Percentiles rank a stretch among this genome's conserved stretches.
phyloP scores from a whole-genome alignment of 257 asterid genomes.

The Marsdenia floribunda region DNA sequence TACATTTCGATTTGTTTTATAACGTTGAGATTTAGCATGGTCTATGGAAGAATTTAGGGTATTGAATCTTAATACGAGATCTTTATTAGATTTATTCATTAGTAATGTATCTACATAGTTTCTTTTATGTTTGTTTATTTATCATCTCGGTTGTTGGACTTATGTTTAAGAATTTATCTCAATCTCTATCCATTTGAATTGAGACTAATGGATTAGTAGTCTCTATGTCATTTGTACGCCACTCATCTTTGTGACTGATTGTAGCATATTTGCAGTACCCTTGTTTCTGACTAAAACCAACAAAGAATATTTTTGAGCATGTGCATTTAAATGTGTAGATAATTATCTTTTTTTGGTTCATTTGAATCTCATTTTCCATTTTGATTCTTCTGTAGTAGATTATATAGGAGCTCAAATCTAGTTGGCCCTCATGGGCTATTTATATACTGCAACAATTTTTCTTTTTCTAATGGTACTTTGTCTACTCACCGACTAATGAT shows the following conservation, averaged over 20 bases:
- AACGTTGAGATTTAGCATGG: not conserved
- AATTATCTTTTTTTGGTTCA: not conserved
- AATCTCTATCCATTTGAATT: not conserved
- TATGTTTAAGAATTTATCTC: not conserved
- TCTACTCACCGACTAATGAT: too few relatives aligned
- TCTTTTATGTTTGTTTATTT: not conserved
- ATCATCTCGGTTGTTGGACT: not conserved
- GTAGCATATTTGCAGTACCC: not conserved
- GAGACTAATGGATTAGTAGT: not conserved
- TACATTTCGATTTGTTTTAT: not conserved
- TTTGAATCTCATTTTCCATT: constrained; percentile 9
- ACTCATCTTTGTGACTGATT: not conserved
- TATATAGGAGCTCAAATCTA: not conserved
- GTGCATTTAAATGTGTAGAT: not conserved
- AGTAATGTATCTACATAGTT: not conserved
- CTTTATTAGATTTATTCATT: not conserved
- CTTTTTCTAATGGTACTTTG: too few relatives aligned
- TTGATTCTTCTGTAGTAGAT: constrained; percentile 5
- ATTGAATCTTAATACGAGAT: not conserved
- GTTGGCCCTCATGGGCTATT: constrained; percentile 21
- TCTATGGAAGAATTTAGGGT: not conserved
- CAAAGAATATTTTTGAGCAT: not conserved
- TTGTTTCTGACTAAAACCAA: not conserved
- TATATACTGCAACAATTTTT: too few relatives aligned
- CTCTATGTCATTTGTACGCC: too few relatives aligned